Evolutionary conservation across 176 grass and related monocot genomes (phyloP).

Genomic region (Echinochloa phyllopogon): DNA sequence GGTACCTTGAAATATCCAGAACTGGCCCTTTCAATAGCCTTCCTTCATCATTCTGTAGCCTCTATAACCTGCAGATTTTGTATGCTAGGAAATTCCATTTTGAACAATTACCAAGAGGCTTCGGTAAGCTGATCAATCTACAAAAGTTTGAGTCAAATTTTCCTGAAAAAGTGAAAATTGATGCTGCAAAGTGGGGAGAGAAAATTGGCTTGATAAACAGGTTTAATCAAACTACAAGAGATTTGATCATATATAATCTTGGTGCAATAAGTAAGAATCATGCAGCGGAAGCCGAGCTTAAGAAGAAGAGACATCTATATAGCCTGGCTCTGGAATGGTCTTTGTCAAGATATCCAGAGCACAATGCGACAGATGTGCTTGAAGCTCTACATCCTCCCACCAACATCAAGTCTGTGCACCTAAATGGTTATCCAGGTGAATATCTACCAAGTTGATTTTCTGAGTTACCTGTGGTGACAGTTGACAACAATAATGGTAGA

Average conservation of each 20-base stretch:
- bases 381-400: neutral
- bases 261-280: neutral
- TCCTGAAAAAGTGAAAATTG: neutral
- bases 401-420: neutral
- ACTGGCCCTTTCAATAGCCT: rapidly evolving
- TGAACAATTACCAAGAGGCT: neutral
- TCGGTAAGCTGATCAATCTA: neutral
- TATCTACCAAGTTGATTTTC: neutral
- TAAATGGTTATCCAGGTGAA: neutral
- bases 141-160: neutral
- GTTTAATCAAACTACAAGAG: neutral
- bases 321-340: neutral
- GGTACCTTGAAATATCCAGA: neutral
- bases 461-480: neutral
- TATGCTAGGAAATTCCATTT: neutral
- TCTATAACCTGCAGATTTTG: constrained; percentile 14
- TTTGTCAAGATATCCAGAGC: neutral
- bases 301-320: neutral
- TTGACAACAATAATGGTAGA: neutral
- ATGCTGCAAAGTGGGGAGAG: neutral
- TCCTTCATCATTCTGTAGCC: neutral
- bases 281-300: neutral
- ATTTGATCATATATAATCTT: neutral
- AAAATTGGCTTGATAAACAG: neutral
- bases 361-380: neutral